Conservation (phyloP, 257 asterid species). For the Thymus quinquecostatus region DNA sequence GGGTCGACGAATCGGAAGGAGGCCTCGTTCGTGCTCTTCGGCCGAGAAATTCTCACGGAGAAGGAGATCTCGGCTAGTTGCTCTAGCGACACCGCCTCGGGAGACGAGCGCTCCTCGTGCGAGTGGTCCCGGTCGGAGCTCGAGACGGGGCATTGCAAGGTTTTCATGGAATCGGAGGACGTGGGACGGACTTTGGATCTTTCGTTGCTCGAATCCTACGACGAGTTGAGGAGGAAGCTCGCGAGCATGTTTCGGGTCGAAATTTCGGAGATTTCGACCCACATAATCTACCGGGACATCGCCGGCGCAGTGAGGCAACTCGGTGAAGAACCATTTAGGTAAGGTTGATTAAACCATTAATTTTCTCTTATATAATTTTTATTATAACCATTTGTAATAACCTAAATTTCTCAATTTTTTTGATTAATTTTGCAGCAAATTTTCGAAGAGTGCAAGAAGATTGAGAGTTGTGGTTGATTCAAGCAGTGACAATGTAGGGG, state of each 20-base stretch:
- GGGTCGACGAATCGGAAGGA: slow-evolving; percentile 43
- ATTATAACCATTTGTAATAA: not conserved
- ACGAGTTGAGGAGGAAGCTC: slow-evolving; percentile 57
- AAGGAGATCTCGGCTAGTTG: slow-evolving; percentile 56
- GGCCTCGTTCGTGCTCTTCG: slow-evolving; percentile 65
- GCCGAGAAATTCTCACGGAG: slow-evolving; percentile 66
- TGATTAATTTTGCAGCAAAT: slow-evolving; percentile 53
- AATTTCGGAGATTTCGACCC: slow-evolving; percentile 55
- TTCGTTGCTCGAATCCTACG: slow-evolving; percentile 65
- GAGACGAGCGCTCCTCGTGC: slow-evolving; percentile 42
- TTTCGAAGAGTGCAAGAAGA: slow-evolving; percentile 59
- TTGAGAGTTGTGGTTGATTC: slow-evolving; percentile 63
- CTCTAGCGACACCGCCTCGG: slow-evolving; percentile 51
- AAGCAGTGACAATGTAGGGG: slow-evolving; percentile 54
- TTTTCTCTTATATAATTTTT: not conserved
- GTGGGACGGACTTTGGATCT: slow-evolving; percentile 79
- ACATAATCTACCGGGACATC: slow-evolving; percentile 56
- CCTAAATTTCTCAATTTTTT: not conserved
- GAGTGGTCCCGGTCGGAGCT: slow-evolving; percentile 47
- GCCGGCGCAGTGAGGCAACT: slow-evolving; percentile 60
- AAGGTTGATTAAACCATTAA: not conserved
- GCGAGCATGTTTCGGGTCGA: slow-evolving; percentile 61
- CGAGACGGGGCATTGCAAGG: slow-evolving; percentile 75
- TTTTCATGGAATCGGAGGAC: slow-evolving; percentile 79
- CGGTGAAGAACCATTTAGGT: slow-evolving; percentile 76